Percentiles rank a stretch among this genome's conserved stretches.
These are phyloP conservation scores for Neonectria ditissima DNA, from an alignment of 2,329 filamentous ascomycete species.

Conservation along the genomic window DNA sequence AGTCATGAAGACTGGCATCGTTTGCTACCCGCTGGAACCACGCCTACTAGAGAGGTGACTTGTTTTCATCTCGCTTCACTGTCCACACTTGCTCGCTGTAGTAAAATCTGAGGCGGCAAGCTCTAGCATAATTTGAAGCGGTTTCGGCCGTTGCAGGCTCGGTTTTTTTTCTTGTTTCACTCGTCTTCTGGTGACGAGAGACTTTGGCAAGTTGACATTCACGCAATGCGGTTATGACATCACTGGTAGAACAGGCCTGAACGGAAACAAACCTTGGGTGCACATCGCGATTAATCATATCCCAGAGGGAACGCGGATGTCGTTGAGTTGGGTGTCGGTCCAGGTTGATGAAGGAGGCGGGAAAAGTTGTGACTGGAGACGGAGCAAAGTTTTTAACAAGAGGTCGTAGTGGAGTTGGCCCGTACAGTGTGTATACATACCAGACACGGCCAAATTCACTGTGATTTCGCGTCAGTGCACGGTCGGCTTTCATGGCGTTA, in stretches of 20 bases:
- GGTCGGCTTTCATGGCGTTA: slow-evolving; percentile 9
- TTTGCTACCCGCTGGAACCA: slow-evolving; percentile 49
- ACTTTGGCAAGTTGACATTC: neutral
- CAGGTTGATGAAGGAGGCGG: slow-evolving; percentile 19
- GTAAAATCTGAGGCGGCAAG: slow-evolving; percentile 66
- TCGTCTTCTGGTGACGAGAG: neutral
- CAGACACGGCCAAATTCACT: slow-evolving; percentile 13
- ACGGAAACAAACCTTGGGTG: slow-evolving; percentile 36
- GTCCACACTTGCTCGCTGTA: slow-evolving; percentile 76
- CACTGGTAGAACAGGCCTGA: slow-evolving; percentile 3
- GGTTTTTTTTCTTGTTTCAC: neutral
- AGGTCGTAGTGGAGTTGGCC: slow-evolving; percentile 14
- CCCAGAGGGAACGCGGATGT: slow-evolving; percentile 18
- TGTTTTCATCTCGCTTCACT: slow-evolving; percentile 72
- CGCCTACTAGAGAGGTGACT: slow-evolving; percentile 38
- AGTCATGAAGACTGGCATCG: slow-evolving; percentile 43
- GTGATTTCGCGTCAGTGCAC: slow-evolving; percentile 17
- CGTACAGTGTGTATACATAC: slow-evolving; percentile 24
- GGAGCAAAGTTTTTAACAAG: slow-evolving; percentile 31
- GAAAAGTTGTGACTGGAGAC: neutral
- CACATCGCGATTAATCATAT: slow-evolving; percentile 30
- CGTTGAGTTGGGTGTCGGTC: slow-evolving; percentile 1
- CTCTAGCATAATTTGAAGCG: slow-evolving; percentile 75
- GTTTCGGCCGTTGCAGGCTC: slow-evolving; percentile 11
- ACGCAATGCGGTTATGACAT: neutral